A percentile compares a stretch with the other conserved stretches of the same genome.
These are phyloP conservation scores for Lipomyces mesembrius DNA, from an alignment of 805 yeast species.

Conservation along the genomic window DNA sequence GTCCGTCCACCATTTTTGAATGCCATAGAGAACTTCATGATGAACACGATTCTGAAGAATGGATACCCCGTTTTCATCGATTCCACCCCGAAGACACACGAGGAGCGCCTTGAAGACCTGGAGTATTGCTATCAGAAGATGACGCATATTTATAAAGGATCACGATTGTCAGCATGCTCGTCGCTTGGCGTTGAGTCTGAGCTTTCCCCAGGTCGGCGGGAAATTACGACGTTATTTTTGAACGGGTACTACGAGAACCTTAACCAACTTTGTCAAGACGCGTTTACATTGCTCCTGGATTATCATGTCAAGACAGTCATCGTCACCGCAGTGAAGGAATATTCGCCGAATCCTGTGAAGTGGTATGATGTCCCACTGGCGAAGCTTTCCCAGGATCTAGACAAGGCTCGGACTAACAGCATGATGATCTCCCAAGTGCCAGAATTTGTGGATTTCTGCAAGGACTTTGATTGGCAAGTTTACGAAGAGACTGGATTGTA, in stretches of 20 bases:
- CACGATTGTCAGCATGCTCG: background rate
- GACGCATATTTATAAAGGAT: constrained; percentile 1
- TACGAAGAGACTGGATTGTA: background rate
- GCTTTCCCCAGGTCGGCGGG: background rate
- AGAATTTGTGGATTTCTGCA: background rate
- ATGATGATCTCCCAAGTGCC: background rate
- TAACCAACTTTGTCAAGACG: background rate
- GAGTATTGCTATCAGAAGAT: constrained; percentile 2
- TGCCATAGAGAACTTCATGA: background rate
- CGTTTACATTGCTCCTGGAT: background rate
- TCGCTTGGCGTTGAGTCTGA: background rate
- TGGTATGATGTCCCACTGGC: background rate
- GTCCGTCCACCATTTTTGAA: background rate
- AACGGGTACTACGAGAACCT: constrained; percentile 1
- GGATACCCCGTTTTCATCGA: background rate
- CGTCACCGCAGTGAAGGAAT: background rate
- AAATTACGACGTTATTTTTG: background rate
- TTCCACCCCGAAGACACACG: background rate
- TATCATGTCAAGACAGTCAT: constrained; percentile 2
- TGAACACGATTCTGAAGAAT: background rate
- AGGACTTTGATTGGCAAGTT: background rate
- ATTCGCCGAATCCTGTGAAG: background rate
- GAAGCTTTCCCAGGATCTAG: background rate
- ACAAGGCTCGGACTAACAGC: background rate
- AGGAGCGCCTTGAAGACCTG: background rate